A percentile compares a stretch with the other conserved stretches of the same genome.
phyloP scores from a whole-genome alignment of 1,139 yeast genomes.

The Neolecta irregularis region DNA sequence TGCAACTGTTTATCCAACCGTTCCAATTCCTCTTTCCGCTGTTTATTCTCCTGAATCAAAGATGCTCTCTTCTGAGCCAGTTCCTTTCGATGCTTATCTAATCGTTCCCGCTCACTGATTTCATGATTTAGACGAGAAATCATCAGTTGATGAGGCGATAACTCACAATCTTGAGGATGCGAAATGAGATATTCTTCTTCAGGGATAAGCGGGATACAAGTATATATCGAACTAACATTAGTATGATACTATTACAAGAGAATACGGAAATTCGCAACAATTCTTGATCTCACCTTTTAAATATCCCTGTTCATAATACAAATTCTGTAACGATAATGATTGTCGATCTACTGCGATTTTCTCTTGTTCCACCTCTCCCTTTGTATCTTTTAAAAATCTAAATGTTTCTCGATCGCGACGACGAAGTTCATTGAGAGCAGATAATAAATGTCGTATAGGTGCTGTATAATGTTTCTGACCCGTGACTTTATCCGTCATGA shows the following conservation, averaged over 20 bases:
- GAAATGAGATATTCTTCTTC: conserved; percentile 20
- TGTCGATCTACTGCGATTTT: conserved; percentile 21
- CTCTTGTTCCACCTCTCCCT: too few relatives aligned
- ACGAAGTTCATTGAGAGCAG: too few relatives aligned
- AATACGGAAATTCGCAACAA: conserved; percentile 19
- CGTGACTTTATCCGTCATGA: too few relatives aligned
- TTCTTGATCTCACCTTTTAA: conserved; percentile 21
- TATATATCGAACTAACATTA: conserved; percentile 18
- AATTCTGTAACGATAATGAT: conserved; percentile 23
- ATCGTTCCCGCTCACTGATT: conserved; percentile 22
- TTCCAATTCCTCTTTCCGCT: conserved; percentile 20
- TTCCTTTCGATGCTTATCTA: conserved; percentile 19
- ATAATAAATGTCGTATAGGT: too few relatives aligned
- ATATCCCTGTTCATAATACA: conserved; percentile 23
- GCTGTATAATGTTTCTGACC: too few relatives aligned
- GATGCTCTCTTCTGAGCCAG: conserved; percentile 18
- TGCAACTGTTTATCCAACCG: conserved; percentile 19
- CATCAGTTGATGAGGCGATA: conserved; percentile 21
- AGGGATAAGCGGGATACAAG: conserved; percentile 21
- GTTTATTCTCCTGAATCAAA: conserved; percentile 19
- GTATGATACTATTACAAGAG: background rate
- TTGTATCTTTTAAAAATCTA: too few relatives aligned
- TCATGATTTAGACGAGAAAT: conserved; percentile 19
- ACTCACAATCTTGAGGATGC: conserved; percentile 19
- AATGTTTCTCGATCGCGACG: too few relatives aligned